Percentiles rank a stretch among this genome's conserved stretches.
phyloP scores from a whole-genome alignment of 179 eudicot species.

The Beta macrorhiza region DNA sequence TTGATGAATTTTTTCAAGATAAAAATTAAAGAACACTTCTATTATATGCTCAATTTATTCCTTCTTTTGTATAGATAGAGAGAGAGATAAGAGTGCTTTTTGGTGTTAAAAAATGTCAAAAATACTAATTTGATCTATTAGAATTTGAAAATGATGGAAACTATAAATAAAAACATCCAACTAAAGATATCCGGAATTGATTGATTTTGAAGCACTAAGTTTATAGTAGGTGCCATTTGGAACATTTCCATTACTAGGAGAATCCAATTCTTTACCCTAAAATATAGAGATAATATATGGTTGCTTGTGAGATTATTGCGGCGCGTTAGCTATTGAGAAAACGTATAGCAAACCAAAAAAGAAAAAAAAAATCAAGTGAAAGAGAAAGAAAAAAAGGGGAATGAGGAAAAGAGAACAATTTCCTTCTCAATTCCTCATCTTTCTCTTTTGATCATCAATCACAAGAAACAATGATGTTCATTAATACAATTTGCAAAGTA shows the following conservation, averaged over 20 bases:
- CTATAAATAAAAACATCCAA: background rate
- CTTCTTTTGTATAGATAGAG: no score
- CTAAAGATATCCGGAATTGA: background rate
- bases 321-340: background rate
- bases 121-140: background rate
- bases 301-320: slow-evolving; percentile 16
- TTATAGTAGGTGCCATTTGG: background rate
- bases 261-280: slow-evolving; percentile 23
- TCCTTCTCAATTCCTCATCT: slow-evolving; percentile 21
- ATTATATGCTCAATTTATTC: no score
- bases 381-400: background rate
- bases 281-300: slow-evolving; percentile 26
- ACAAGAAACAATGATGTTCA: background rate
- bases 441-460: background rate
- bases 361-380: background rate
- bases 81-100: no score
- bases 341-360: background rate
- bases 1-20: no score
- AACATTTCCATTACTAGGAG: background rate
- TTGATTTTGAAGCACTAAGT: background rate
- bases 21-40: no score
- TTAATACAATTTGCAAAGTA: background rate
- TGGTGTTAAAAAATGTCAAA: no score
- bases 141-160: background rate
- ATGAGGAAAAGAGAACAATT: slow-evolving; percentile 22